phyloP scores from a whole-genome alignment of 345 rosid genomes.

The Moricandia moricandioides region DNA sequence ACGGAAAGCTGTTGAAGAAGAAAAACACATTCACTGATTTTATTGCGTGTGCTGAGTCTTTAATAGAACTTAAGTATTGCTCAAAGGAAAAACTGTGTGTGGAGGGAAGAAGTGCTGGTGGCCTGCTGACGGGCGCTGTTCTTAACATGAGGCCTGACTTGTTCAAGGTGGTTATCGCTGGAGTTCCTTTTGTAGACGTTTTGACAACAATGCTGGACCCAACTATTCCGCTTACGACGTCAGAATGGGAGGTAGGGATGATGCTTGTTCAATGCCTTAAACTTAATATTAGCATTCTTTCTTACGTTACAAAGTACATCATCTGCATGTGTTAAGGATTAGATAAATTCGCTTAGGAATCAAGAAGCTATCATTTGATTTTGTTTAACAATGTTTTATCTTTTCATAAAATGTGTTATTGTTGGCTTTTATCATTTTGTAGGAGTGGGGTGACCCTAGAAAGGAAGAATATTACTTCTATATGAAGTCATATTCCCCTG shows the following conservation, averaged over 20 bases:
- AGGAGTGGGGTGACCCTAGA: conserved; percentile 99
- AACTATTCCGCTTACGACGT: conserved; percentile 86
- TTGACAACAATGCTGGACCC: conserved; percentile 98
- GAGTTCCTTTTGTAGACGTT: conserved; percentile 94
- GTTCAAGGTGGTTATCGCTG: conserved; percentile 85
- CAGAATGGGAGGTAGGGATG: conserved; percentile 88
- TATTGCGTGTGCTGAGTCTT: conserved; percentile 73
- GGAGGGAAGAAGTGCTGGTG: conserved; percentile 96
- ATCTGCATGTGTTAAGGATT: neutral
- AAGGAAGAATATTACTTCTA: conserved; percentile 79
- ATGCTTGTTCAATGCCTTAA: neutral
- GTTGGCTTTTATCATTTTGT: conserved; percentile 29
- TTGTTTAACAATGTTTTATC: neutral
- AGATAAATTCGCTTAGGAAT: neutral
- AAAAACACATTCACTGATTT: conserved; percentile 90
- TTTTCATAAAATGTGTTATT: neutral
- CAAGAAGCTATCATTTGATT: neutral
- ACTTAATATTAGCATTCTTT: neutral
- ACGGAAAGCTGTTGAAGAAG: conserved; percentile 80
- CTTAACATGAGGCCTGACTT: conserved; percentile 96
- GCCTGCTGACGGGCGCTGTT: conserved; percentile 88
- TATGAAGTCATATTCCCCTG: conserved; percentile 96
- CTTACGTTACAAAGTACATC: neutral
- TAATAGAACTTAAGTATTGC: conserved; percentile 63
- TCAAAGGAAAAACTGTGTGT: conserved; percentile 80